Evolutionary conservation across 352 stramenopile species (phyloP).

Genomic region (Phytopythium helicoides): DNA sequence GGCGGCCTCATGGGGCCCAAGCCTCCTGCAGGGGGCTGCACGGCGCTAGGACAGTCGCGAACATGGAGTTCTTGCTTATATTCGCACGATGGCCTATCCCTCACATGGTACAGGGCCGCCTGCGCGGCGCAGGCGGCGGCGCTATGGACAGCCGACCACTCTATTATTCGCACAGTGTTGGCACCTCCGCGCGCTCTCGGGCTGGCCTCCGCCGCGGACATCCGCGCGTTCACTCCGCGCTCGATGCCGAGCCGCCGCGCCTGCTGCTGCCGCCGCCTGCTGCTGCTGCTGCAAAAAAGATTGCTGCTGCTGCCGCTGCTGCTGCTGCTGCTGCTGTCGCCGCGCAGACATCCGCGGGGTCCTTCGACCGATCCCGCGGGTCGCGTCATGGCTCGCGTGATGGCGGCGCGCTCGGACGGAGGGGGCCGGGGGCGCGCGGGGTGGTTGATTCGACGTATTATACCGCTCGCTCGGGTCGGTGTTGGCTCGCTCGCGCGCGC

Average conservation of each 20-base stretch:
- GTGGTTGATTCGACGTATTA: slow-evolving; percentile 41
- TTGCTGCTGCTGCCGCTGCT: too few species aligned
- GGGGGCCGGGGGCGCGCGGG: slow-evolving; percentile 16
- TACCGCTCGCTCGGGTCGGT: slow-evolving; percentile 34
- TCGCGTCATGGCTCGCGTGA: slow-evolving; percentile 14
- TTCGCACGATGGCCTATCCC: not conserved
- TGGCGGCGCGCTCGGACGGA: slow-evolving; percentile 15
- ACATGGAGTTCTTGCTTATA: not conserved
- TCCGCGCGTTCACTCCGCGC: slow-evolving; percentile 5
- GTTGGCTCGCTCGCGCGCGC: slow-evolving; percentile 18
- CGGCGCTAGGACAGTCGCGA: too few species aligned
- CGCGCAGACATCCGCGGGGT: slow-evolving; percentile 13
- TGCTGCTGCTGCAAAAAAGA: slow-evolving; percentile 32
- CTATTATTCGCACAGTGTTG: slow-evolving; percentile 1
- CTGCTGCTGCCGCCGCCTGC: slow-evolving; percentile 33
- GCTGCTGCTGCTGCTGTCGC: slow-evolving; percentile 1
- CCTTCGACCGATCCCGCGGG: slow-evolving; percentile 37
- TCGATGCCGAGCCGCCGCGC: not conserved
- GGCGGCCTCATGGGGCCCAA: too few species aligned
- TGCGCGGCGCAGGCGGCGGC: too few species aligned
- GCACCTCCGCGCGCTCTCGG: not conserved
- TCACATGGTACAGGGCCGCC: slow-evolving; percentile 3
- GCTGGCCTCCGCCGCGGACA: not conserved
- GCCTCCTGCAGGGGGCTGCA: too few species aligned
- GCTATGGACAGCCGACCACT: slow-evolving; percentile 4